These are phyloP conservation scores for Annona cherimola DNA, from an alignment of 164 flowering plant genomes.

Conservation along the genomic window DNA sequence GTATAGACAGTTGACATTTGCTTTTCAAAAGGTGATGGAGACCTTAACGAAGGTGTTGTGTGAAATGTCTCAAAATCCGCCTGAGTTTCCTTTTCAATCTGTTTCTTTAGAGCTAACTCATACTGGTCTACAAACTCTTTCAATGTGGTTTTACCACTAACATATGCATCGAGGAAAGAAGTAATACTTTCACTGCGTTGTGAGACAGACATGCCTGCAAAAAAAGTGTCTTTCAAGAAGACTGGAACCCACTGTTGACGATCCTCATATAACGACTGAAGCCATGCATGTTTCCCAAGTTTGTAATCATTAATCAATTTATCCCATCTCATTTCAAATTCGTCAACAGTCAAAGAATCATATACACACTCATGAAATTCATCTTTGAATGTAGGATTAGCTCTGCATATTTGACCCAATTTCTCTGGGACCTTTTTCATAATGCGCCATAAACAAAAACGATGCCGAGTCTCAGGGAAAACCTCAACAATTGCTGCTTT, in stretches of 20 bases:
- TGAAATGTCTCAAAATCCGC: slow-evolving; percentile 11
- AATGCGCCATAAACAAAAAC: slow-evolving; percentile 82
- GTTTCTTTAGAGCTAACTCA: slow-evolving; percentile 7
- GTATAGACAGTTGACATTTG: slow-evolving; percentile 73
- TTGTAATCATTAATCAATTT: slow-evolving; percentile 3
- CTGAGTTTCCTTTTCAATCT: slow-evolving; percentile 7
- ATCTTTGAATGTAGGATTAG: slow-evolving; percentile 59
- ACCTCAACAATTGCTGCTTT: slow-evolving; percentile 61
- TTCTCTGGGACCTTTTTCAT: slow-evolving; percentile 72
- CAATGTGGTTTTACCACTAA: slow-evolving; percentile 3
- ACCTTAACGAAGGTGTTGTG: slow-evolving; percentile 4
- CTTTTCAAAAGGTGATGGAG: slow-evolving; percentile 50
- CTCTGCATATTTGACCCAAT: slow-evolving; percentile 49
- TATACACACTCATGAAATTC: slow-evolving; percentile 63
- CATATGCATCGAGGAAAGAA: slow-evolving; percentile 11
- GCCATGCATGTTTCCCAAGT: slow-evolving; percentile 8
- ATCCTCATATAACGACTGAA: slow-evolving; percentile 11
- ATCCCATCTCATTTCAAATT: slow-evolving; percentile 14
- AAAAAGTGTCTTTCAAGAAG: slow-evolving; percentile 12
- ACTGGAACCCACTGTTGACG: slow-evolving; percentile 14
- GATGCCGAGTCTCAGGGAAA: slow-evolving; percentile 69
- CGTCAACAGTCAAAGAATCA: slow-evolving; percentile 1
- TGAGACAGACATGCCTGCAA: slow-evolving; percentile 15
- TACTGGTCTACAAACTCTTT: slow-evolving; percentile 11
- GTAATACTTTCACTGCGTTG: slow-evolving; percentile 6